Percentiles rank a stretch among this genome's conserved stretches.
Evolutionary conservation across 176 grass and related monocot species (phyloP).

Genomic region (Musa troglodytarum): DNA sequence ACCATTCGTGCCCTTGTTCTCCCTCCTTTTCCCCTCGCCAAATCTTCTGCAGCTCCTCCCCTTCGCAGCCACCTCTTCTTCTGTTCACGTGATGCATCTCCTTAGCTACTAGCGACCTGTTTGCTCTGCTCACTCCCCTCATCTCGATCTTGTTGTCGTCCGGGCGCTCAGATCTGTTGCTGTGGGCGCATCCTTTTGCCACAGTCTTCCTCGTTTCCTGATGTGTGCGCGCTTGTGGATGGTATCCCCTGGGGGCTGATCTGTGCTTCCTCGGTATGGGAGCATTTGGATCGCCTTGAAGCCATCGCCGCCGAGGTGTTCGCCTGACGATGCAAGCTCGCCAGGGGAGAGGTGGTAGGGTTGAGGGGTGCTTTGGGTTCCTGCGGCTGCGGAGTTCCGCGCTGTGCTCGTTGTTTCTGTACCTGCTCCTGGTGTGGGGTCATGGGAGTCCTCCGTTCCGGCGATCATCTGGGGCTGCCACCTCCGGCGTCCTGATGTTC

Average conservation of each 20-base stretch:
- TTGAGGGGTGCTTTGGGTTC: constrained; percentile 29
- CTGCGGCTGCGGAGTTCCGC: not conserved
- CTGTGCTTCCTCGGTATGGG: not conserved
- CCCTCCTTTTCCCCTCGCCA: not conserved
- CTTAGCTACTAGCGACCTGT: not conserved
- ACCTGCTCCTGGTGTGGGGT: constrained; percentile 43
- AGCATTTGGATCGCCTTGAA: constrained; percentile 6
- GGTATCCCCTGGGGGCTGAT: not conserved
- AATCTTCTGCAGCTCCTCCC: not conserved
- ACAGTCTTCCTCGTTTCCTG: not conserved
- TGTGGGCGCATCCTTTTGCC: not conserved
- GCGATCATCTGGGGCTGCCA: not conserved
- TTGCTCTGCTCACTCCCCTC: constrained; percentile 21
- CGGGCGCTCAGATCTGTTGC: not conserved
- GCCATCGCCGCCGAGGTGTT: constrained; percentile 3
- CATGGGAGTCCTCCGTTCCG: constrained; percentile 22
- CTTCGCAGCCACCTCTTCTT: not conserved
- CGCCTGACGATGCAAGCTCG: constrained; percentile 48
- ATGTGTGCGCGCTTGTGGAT: not conserved
- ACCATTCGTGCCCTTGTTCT: too few species aligned
- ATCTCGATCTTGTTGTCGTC: not conserved
- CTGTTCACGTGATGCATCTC: not conserved
- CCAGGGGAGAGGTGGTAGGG: constrained; percentile 24
- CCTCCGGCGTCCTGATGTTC: constrained; percentile 16
- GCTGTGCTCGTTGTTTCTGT: constrained; percentile 1